phyloP scores from a whole-genome alignment of 2,329 filamentous ascomycete genomes.

The Aureobasidium mangrovei region DNA sequence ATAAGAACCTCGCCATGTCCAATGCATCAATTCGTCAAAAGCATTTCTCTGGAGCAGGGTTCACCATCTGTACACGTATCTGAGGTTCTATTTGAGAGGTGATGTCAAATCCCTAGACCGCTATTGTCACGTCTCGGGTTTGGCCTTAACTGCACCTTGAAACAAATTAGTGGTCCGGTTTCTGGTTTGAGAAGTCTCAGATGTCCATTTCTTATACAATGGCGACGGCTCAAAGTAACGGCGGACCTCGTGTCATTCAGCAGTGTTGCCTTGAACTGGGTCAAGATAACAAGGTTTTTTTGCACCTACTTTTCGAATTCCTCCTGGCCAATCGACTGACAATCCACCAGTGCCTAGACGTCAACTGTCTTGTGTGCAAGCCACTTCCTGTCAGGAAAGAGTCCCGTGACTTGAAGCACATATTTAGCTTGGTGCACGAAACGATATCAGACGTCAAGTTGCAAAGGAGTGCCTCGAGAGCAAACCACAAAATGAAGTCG shows the following conservation, averaged over 20 bases:
- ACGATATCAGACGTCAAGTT: not conserved
- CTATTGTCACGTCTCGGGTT: slow-evolving; percentile 12
- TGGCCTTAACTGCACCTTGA: slow-evolving; percentile 5
- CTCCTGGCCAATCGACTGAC: too few relatives aligned
- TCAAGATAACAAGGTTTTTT: too few relatives aligned
- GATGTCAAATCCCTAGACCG: slow-evolving; percentile 6
- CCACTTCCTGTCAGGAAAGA: not conserved
- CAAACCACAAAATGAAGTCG: not conserved
- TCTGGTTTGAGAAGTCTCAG: slow-evolving; percentile 3
- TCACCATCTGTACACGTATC: not conserved
- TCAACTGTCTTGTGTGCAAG: not conserved
- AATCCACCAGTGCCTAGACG: not conserved
- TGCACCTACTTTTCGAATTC: too few relatives aligned
- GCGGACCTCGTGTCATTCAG: too few relatives aligned
- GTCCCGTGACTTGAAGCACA: not conserved
- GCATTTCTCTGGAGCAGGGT: not conserved
- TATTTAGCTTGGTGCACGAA: slow-evolving; percentile 1
- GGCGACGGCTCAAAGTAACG: too few relatives aligned
- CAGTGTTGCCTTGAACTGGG: too few relatives aligned
- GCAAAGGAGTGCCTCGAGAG: not conserved
- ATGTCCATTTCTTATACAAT: not conserved
- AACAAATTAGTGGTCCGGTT: slow-evolving; percentile 9
- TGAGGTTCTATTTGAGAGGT: not conserved
- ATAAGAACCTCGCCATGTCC: too few relatives aligned
- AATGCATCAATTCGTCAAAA: not conserved